A percentile compares a stretch with the other conserved stretches of the same genome.
Conservation (phyloP, 352 stramenopile genomes). For the Pythium vanterpoolii region DNA sequence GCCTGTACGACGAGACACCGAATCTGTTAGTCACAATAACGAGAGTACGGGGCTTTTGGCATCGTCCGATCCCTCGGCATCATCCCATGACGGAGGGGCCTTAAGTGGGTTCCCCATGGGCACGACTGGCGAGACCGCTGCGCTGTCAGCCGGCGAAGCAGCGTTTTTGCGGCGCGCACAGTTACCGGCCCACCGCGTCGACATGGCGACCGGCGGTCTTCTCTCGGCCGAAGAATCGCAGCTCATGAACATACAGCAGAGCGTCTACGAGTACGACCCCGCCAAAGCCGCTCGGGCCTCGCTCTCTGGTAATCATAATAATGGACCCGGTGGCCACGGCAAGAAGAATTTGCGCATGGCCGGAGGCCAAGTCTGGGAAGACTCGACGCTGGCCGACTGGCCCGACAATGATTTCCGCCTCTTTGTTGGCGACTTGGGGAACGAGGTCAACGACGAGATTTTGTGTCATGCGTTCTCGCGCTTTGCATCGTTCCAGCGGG, state of each 20-base stretch:
- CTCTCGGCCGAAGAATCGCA: slow-evolving; percentile 68
- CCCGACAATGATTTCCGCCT: slow-evolving; percentile 96
- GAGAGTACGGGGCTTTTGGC: neutral
- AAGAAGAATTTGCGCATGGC: slow-evolving; percentile 69
- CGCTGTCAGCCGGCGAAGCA: slow-evolving; percentile 16
- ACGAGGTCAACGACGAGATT: slow-evolving; percentile 90
- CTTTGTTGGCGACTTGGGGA: slow-evolving; percentile 94
- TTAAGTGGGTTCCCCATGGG: slow-evolving; percentile 64
- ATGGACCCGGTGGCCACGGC: slow-evolving; percentile 22
- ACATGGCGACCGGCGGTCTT: slow-evolving; percentile 68
- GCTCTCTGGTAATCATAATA: neutral
- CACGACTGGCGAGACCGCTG: slow-evolving; percentile 38
- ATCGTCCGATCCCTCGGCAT: neutral
- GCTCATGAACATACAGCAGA: slow-evolving; percentile 82
- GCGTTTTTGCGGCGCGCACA: slow-evolving; percentile 20
- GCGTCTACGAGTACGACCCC: slow-evolving; percentile 82
- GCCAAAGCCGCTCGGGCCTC: slow-evolving; percentile 29
- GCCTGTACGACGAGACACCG: slow-evolving; percentile 16
- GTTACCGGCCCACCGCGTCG: slow-evolving; percentile 41
- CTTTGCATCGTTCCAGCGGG: slow-evolving; percentile 76
- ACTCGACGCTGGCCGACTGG: slow-evolving; percentile 92
- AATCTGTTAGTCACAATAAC: neutral
- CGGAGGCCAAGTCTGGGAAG: slow-evolving; percentile 90
- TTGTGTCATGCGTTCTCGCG: slow-evolving; percentile 70
- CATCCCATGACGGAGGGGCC: slow-evolving; percentile 27